A percentile compares a stretch with the other conserved stretches of the same genome.
These are phyloP conservation scores for Aurifilum marmelostoma DNA, from an alignment of 2,329 filamentous ascomycete genomes.

Conservation along the genomic window DNA sequence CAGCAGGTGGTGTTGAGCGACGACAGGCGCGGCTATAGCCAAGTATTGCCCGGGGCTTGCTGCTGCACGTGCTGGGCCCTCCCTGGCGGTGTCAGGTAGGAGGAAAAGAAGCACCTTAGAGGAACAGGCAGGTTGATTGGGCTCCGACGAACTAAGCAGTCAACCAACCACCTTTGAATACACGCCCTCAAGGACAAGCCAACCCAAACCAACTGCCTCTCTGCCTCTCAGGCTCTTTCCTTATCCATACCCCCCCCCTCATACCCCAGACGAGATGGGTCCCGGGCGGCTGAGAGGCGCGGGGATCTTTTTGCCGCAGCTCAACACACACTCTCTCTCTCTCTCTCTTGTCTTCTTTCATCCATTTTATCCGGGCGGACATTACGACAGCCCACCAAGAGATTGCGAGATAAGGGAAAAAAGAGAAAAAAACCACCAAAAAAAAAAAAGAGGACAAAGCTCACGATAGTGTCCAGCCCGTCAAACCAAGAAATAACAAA, in stretches of 20 bases:
- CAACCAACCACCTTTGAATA: not conserved
- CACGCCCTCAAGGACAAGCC: constrained; percentile 4
- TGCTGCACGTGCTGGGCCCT: not conserved
- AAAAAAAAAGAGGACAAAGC: not conserved
- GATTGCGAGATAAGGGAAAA: constrained; percentile 18
- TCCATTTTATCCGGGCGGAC: constrained; percentile 2
- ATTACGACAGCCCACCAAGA: constrained; percentile 13
- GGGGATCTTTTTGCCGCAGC: constrained; percentile 12
- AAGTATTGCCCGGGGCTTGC: not conserved
- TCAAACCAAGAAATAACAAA: not conserved
- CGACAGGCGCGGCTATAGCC: constrained; percentile 10
- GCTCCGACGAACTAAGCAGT: not conserved
- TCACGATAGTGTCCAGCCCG: not conserved
- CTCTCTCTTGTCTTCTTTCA: not conserved
- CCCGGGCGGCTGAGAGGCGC: constrained; percentile 18
- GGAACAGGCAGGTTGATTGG: constrained; percentile 4
- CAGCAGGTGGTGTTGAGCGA: not conserved
- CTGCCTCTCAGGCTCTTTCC: not conserved
- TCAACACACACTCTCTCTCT: no score
- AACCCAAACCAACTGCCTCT: not conserved
- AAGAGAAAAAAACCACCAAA: no score
- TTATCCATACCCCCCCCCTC: not conserved
- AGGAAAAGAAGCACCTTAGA: constrained; percentile 3
- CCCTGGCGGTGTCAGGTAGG: constrained; percentile 1
- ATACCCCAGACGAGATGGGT: not conserved